Conservation (phyloP, 805 yeast species). For the Kluyveromyces siamensis region DNA sequence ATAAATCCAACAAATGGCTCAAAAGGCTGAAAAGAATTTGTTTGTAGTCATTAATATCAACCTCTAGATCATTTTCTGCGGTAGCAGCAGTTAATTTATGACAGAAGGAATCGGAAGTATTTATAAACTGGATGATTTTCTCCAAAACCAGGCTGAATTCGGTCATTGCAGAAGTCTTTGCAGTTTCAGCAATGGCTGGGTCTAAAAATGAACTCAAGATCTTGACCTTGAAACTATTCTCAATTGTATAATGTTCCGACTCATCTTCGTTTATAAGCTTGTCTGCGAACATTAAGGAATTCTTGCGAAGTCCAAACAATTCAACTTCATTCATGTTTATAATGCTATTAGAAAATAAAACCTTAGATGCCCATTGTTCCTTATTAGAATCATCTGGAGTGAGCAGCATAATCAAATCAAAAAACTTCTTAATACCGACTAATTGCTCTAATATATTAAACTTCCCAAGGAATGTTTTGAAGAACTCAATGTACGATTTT, state of each 20-base stretch:
- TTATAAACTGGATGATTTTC: conserved; percentile 16
- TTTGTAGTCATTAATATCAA: conserved; percentile 26
- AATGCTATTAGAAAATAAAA: conserved; percentile 56
- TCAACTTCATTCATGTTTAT: conserved; percentile 43
- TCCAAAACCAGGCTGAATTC: conserved; percentile 22
- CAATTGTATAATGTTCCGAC: conserved; percentile 17
- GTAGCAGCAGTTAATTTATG: conserved; percentile 3
- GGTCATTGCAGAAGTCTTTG: conserved; percentile 11
- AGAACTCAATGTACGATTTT: conserved; percentile 60
- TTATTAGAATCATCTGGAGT: conserved; percentile 40
- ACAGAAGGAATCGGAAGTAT: conserved; percentile 6
- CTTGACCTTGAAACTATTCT: conserved; percentile 40
- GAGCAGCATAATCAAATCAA: conserved; percentile 29
- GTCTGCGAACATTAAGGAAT: conserved; percentile 49
- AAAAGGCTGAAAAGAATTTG: conserved; percentile 45
- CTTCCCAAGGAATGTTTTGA: conserved; percentile 55
- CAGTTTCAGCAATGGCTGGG: conserved; percentile 11
- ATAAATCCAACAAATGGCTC: conserved; percentile 52
- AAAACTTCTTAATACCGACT: conserved; percentile 40
- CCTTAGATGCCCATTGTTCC: conserved; percentile 38
- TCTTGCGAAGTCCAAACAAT: conserved; percentile 38
- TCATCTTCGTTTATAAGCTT: conserved; percentile 36
- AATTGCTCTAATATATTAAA: conserved; percentile 65
- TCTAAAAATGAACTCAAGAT: conserved; percentile 45
- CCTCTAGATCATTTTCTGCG: conserved; percentile 13